These are phyloP conservation scores for Pyrus betulifolia DNA, from an alignment of 306 rosid species.

Conservation along the genomic window DNA sequence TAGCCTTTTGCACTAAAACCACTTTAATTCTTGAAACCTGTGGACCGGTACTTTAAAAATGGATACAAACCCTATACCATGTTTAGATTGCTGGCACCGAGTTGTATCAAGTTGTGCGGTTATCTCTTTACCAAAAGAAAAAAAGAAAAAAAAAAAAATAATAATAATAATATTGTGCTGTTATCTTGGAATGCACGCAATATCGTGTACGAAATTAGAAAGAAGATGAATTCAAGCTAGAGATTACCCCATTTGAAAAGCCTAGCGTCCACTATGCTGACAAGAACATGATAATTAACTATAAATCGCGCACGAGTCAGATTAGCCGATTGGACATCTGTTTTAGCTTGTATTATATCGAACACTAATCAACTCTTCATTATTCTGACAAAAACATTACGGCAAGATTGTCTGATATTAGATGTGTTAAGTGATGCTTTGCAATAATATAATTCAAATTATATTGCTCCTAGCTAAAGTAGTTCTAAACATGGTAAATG, in stretches of 20 bases:
- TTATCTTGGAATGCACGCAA: conserved; percentile 26
- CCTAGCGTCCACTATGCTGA: conserved; percentile 1
- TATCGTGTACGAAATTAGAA: conserved; percentile 16
- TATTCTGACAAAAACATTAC: not conserved
- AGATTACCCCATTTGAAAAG: conserved; percentile 7
- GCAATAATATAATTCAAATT: not conserved
- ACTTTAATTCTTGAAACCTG: not conserved
- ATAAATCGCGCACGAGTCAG: too few species aligned
- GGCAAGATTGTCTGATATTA: conserved; percentile 5
- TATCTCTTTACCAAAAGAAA: conserved; percentile 1
- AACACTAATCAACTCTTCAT: not conserved
- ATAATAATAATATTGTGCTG: conserved; percentile 3
- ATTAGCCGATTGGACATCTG: too few species aligned
- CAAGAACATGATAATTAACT: not conserved
- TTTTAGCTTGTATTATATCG: not conserved
- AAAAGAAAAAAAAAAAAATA: too few species aligned
- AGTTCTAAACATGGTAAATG: not conserved
- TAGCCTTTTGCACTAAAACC: not conserved
- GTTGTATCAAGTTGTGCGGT: conserved; percentile 8
- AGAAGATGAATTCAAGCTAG: conserved; percentile 31
- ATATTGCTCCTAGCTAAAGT: not conserved
- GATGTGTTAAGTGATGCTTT: not conserved
- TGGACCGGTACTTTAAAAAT: not conserved
- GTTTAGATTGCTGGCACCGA: not conserved
- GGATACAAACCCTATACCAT: not conserved